A percentile compares a stretch with the other conserved stretches of the same genome.
These are phyloP conservation scores for Phaeosphaeriaceae sp. DNA, from an alignment of 2,329 filamentous ascomycete species.

Conservation along the genomic window DNA sequence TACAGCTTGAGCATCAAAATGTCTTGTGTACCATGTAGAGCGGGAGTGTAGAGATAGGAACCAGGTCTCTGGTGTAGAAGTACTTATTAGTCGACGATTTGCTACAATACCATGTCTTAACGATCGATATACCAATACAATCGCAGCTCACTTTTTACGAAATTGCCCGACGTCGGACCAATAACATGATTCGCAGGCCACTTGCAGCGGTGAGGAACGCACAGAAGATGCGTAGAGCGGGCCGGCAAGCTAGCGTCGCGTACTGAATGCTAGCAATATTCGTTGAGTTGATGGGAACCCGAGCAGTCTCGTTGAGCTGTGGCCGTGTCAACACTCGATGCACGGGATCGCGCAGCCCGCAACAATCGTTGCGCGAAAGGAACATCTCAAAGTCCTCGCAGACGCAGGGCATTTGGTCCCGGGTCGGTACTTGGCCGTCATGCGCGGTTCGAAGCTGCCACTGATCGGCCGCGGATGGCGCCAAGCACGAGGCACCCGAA, in stretches of 20 bases:
- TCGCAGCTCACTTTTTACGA: slow-evolving; percentile 5
- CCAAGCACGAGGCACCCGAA: slow-evolving; percentile 1
- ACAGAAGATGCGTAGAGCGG: slow-evolving; percentile 3
- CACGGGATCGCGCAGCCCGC: background rate
- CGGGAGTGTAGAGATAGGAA: slow-evolving; percentile 43
- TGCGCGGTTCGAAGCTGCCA: background rate
- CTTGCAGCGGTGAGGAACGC: slow-evolving; percentile 4
- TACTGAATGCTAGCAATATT: slow-evolving; percentile 4
- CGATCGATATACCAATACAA: slow-evolving; percentile 15
- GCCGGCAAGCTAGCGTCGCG: slow-evolving; percentile 11
- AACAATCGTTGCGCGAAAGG: background rate
- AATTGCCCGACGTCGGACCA: background rate
- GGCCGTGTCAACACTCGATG: slow-evolving; percentile 11
- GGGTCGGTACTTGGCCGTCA: no score
- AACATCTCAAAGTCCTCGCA: no score
- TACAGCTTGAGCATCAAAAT: slow-evolving; percentile 25
- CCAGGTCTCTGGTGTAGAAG: slow-evolving; percentile 35
- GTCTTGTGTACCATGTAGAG: slow-evolving; percentile 46
- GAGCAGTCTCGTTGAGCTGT: slow-evolving; percentile 19
- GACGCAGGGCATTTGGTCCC: no score
- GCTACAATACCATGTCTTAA: slow-evolving; percentile 36
- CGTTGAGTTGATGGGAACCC: slow-evolving; percentile 28
- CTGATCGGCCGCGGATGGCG: background rate
- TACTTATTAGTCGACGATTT: slow-evolving; percentile 33
- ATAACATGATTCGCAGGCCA: background rate